Conservation (phyloP, 2,329 filamentous ascomycete species). For the Alternaria burnsii region DNA sequence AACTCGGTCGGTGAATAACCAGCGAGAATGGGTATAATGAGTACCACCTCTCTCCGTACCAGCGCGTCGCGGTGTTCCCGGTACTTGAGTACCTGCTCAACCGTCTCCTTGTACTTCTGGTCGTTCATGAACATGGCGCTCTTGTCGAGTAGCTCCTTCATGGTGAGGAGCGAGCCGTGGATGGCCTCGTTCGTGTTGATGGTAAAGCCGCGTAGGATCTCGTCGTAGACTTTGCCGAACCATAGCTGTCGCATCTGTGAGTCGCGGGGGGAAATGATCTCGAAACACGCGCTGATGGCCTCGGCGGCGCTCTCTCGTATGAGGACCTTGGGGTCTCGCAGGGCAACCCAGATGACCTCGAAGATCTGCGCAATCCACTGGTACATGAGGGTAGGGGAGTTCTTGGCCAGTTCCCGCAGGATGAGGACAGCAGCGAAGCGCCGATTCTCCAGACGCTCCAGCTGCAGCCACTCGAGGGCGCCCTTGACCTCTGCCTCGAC, state of each 20-base stretch:
- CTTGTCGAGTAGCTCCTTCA: constrained; percentile 91
- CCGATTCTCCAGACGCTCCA: constrained; percentile 90
- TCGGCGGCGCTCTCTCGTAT: constrained; percentile 93
- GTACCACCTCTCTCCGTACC: constrained; percentile 87
- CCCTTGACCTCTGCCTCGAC: constrained; percentile 98
- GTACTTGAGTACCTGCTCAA: constrained; percentile 89
- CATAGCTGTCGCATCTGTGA: constrained; percentile 84
- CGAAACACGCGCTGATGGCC: constrained; percentile 92
- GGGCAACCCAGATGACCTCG: constrained; percentile 93
- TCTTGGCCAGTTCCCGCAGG: constrained; percentile 87
- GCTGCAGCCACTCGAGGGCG: constrained; percentile 94
- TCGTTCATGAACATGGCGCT: constrained; percentile 99
- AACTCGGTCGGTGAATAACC: constrained; percentile 94
- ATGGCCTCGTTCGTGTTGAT: constrained; percentile 83
- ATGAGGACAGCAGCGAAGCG: constrained; percentile 93
- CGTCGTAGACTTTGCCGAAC: constrained; percentile 90
- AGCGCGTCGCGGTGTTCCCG: constrained; percentile 91
- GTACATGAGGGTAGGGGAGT: constrained; percentile 95
- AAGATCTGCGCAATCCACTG: constrained; percentile 94
- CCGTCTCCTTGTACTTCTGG: constrained; percentile 83
- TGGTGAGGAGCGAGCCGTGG: constrained; percentile 90
- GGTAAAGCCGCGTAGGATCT: constrained; percentile 80
- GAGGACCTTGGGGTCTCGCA: constrained; percentile 87
- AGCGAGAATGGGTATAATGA: constrained; percentile 90
- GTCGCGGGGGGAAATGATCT: constrained; percentile 93